These are phyloP conservation scores for Typha latifolia DNA, from an alignment of 176 grass and related monocot genomes.

Conservation along the genomic window DNA sequence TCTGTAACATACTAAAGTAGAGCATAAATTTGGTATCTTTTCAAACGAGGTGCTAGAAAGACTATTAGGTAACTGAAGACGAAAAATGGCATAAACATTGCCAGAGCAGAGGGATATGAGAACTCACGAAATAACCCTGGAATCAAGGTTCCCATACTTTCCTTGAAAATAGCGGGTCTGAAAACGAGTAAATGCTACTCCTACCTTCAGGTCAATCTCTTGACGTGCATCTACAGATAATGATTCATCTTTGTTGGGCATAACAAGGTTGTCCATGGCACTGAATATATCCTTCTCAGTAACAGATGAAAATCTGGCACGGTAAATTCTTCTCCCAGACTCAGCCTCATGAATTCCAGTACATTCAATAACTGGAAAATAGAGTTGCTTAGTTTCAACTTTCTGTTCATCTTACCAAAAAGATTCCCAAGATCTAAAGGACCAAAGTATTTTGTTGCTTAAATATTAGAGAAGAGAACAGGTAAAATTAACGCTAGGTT, in stretches of 20 bases:
- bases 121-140: constrained; percentile 99
- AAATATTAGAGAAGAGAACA: no score
- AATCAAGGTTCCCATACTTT: constrained; percentile 97
- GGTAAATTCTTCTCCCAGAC: constrained; percentile 66
- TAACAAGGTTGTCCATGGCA: constrained; percentile 78
- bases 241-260: constrained; percentile 82
- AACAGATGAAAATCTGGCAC: constrained; percentile 90
- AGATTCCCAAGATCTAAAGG: no score
- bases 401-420: neutral
- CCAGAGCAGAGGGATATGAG: constrained; percentile 16
- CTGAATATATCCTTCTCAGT: constrained; percentile 72
- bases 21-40: no score
- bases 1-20: no score
- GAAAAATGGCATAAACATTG: neutral
- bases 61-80: constrained; percentile 1
- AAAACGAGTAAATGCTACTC: constrained; percentile 97
- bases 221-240: constrained; percentile 86
- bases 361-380: constrained; percentile 68
- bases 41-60: no score
- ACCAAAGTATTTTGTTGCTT: no score
- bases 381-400: neutral
- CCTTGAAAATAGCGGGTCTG: constrained; percentile 94
- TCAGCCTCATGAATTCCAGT: constrained; percentile 75
- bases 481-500: no score
- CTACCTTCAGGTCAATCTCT: constrained; percentile 98